Evolutionary conservation across 768 basidiomycete species (phyloP), one percentile per base, ranked within the genome.

Genomic region (Suillus spraguei): DNA sequence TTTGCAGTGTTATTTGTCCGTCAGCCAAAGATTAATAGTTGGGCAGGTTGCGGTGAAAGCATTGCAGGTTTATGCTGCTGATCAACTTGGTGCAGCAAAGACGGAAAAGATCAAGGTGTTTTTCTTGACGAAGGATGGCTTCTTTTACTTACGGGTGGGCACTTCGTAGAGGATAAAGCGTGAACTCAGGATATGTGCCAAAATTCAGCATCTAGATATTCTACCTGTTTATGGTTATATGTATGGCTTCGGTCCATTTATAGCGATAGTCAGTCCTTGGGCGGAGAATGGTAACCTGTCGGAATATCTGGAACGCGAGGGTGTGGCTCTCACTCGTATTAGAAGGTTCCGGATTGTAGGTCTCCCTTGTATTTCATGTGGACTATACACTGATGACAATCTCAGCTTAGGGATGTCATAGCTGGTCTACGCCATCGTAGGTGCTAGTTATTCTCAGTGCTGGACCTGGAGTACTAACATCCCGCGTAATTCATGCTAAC

Each of bases 221-320:
- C 36, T 76, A 6, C 75, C 70, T 20, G 65, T 77, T 10, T 72
- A 67, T 63, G 76, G 76, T 3, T 65, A 71, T 55, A 71, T 63
- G 5, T 63, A 64, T 16, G 74, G 69, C 50, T 77, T 78, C 42
- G 75, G 77, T 20, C 64, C 62, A 44, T 68, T 74, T 32, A 63
- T 67, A 5, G 74, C 76, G 6, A 69, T 78, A 69, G 74, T 78
- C 38, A 76, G 71, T 55, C 76, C 75, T 5, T 77, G 76, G 76
- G 32, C 74, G 20, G 73, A 71, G 54, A 71, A 71, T 17, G 77
- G 76, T 20, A 67, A 66, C 4, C 54, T 77, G 8, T 68, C 63
- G 2, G 61, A 42, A 36, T 71, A 73, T 60, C 64, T 78, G 16
- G 66, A 68, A 3, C 41, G 11, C 46, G 20, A 63, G 5, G 62